Conservation (phyloP, 2,329 filamentous ascomycete genomes). For the Coniochaeta ligniaria region DNA sequence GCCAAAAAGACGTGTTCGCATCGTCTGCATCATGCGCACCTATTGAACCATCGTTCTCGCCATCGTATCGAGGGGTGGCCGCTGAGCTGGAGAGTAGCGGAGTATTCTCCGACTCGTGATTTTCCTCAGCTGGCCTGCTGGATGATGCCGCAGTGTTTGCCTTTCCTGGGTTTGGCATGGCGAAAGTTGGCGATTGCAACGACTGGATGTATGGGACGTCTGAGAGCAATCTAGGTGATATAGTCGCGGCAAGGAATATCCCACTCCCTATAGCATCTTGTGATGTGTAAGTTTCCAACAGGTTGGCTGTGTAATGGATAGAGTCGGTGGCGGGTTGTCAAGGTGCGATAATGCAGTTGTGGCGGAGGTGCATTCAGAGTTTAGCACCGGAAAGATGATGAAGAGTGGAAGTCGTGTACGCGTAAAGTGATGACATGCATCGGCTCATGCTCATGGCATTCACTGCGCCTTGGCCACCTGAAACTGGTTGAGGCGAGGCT, state of each 20-base stretch:
- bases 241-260: not conserved
- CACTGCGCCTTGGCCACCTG: not conserved
- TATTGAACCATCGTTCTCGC: slow-evolving; percentile 22
- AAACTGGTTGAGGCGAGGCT: not conserved
- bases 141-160: slow-evolving; percentile 16
- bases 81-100: slow-evolving; percentile 38
- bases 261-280: not conserved
- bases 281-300: not conserved
- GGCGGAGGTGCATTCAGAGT: not conserved
- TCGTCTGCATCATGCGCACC: slow-evolving; percentile 6
- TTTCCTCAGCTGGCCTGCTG: slow-evolving; percentile 14
- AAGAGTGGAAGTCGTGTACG: not conserved
- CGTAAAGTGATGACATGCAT: not conserved
- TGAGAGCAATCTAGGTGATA: not conserved
- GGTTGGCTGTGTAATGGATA: not conserved
- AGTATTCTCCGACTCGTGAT: slow-evolving; percentile 34
- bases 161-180: slow-evolving; percentile 38
- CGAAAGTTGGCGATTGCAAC: not conserved
- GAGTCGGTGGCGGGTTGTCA: not conserved
- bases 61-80: slow-evolving; percentile 30
- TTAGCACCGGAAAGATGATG: not conserved
- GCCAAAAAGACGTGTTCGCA: not conserved
- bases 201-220: too few species aligned
- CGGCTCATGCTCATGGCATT: not conserved
- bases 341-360: not conserved